Percentiles rank a stretch among this genome's conserved stretches.
phyloP scores from a whole-genome alignment of 1,284 basidiomycete species.

The Boletus nobilissimus region DNA sequence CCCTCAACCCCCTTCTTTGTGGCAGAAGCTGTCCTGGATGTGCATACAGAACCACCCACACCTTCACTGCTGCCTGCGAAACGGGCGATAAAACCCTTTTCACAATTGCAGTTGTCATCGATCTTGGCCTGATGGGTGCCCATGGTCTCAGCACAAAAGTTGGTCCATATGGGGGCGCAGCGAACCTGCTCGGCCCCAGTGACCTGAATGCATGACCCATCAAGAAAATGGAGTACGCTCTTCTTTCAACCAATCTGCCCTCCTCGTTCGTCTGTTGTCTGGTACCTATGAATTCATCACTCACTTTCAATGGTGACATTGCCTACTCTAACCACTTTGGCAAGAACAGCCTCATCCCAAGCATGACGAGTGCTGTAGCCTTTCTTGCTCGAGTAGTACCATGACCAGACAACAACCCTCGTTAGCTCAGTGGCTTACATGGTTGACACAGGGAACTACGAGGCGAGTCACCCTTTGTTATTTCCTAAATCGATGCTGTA shows the following conservation, averaged over 20 bases:
- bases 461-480: too few relatives aligned
- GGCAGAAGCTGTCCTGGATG: conserved; percentile 43
- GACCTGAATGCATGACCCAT: conserved; percentile 45
- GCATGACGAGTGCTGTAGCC: conserved; percentile 41
- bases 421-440: too few relatives aligned
- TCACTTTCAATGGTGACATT: conserved; percentile 42
- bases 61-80: conserved; percentile 39
- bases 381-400: too few relatives aligned
- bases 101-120: conserved; percentile 39
- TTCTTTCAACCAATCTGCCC: not conserved
- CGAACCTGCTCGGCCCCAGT: conserved; percentile 38
- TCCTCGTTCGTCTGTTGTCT: not conserved
- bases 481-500: too few relatives aligned
- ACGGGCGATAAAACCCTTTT: conserved; percentile 35
- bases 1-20: not conserved
- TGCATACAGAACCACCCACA: conserved; percentile 40
- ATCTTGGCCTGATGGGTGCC: conserved; percentile 44
- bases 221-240: conserved; percentile 42
- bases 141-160: conserved; percentile 45
- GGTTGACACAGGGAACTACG: too few relatives aligned
- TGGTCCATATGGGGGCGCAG: conserved; percentile 39
- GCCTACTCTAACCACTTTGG: conserved; percentile 46
- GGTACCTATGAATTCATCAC: conserved; percentile 44
- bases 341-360: conserved; percentile 41
- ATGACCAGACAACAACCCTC: too few relatives aligned